Base-by-base conservation (phyloP, 306 rosid genomes). In the Psophocarpus tetragonolobus region DNA sequence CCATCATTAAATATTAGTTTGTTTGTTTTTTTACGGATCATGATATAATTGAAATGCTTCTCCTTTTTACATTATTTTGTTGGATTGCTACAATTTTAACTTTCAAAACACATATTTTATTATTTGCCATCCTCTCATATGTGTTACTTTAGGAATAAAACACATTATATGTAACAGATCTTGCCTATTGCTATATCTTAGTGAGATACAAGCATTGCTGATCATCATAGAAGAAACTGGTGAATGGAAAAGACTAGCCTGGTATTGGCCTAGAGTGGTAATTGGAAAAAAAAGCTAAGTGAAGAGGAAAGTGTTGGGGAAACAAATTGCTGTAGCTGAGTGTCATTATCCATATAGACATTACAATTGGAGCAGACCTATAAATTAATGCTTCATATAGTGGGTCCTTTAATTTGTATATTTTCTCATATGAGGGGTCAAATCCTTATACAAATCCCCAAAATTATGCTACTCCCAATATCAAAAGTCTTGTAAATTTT, bases 321-420 rank as follows among this genome's bases (percentile, higher is more conserved):
- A 79, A 79, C 42, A 62, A 47, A 64, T 20, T 64, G 24, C 71
- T 53, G 86, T 61, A 47, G 85, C 57, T 85, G 82, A 64, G 75
- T 64, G 87, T 85, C 88, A 65, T 85, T 81, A 84, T 87, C 86
- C 88, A 80, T 61, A 80, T 45, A 57, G 35, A 57, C 77, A 71
- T 71, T 61, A 56, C 78, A 29, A 56, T 72, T 47, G 86, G 81
- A 74, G 84, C 79, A 87, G 85, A 53, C 74, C 74, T 68, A 75
- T 75, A 68, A 83, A 81, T 53, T 23, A 76, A 51, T 51, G 42
- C 33, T 50, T 65, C 1, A 48, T 77, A 70, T 51, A 70, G 83
- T 80, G 80, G 85, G 85, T 69, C 74, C 88, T 24, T 74, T 47
- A 38, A 81, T 76, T 68, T 77, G 51, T 60, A 77, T 57, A 70